Evolutionary conservation across 176 grass and related monocot genomes (phyloP).

Genomic region (Bromus sterilis): DNA sequence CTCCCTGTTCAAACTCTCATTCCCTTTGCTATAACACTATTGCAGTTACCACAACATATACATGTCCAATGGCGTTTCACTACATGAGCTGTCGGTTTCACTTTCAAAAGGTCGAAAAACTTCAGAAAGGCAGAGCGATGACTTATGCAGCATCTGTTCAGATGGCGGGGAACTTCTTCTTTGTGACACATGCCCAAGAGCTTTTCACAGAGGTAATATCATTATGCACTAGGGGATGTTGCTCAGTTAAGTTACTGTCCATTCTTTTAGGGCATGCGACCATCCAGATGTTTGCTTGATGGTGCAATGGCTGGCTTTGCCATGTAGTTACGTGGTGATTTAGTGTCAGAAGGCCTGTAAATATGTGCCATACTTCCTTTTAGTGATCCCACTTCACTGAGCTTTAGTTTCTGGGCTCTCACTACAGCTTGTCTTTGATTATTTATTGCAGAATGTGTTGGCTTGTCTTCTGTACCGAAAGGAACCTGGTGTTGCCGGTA

Average conservation of each 20-base stretch:
- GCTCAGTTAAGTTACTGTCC: not conserved
- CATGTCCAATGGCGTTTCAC: slow-evolving; percentile 92
- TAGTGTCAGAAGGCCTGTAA: not conserved
- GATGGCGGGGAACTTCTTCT: slow-evolving; percentile 87
- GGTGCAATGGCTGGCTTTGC: not conserved
- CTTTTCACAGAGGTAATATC: slow-evolving; percentile 83
- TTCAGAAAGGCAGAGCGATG: slow-evolving; percentile 71
- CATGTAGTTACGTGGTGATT: not conserved
- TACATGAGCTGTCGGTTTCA: slow-evolving; percentile 93
- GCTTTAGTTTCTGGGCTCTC: not conserved
- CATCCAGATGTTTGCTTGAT: slow-evolving; percentile 4
- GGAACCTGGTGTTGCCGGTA: slow-evolving; percentile 91
- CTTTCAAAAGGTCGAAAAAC: slow-evolving; percentile 61
- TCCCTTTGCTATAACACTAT: slow-evolving; percentile 2
- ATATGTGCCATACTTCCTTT: not conserved
- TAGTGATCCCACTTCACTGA: not conserved
- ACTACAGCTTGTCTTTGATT: not conserved
- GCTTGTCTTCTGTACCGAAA: slow-evolving; percentile 43
- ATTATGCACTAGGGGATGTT: not conserved
- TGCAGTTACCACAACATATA: slow-evolving; percentile 99
- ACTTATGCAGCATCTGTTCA: slow-evolving; percentile 90
- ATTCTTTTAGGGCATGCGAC: not conserved
- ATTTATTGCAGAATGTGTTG: slow-evolving; percentile 60
- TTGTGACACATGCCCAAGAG: slow-evolving; percentile 90
- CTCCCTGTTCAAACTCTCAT: slow-evolving; percentile 4